A percentile compares a stretch with the other conserved stretches of the same genome.
phyloP scores from a whole-genome alignment of 2,329 filamentous ascomycete genomes.

The Microsporum canis region DNA sequence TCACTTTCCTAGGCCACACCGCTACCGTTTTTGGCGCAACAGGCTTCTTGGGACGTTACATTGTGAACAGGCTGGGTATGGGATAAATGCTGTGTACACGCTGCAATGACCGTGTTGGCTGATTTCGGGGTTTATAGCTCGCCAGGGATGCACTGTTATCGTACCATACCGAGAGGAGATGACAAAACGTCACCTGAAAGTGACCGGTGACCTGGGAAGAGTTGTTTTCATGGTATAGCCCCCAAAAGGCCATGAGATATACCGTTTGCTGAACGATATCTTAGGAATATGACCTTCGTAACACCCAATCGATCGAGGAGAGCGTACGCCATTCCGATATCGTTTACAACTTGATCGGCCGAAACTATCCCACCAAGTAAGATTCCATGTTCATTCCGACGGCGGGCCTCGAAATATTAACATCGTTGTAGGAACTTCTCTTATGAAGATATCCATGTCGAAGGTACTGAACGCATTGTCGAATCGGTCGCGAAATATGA shows the following conservation, averaged over 20 bases:
- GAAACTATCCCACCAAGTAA: slow-evolving; percentile 92
- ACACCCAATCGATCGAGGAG: slow-evolving; percentile 91
- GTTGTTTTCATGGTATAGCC: slow-evolving; percentile 66
- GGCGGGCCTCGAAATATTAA: background rate
- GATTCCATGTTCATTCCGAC: slow-evolving; percentile 18
- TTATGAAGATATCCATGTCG: slow-evolving; percentile 82
- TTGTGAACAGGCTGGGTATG: slow-evolving; percentile 84
- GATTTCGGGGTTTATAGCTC: slow-evolving; percentile 47
- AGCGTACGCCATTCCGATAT: slow-evolving; percentile 94
- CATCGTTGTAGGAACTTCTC: slow-evolving; percentile 64
- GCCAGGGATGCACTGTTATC: slow-evolving; percentile 87
- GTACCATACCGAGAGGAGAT: slow-evolving; percentile 94
- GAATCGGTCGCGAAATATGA: slow-evolving; percentile 97
- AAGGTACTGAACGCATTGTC: slow-evolving; percentile 81
- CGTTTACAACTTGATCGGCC: slow-evolving; percentile 90
- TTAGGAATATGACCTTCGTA: slow-evolving; percentile 87
- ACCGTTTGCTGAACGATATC: background rate
- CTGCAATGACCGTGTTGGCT: slow-evolving; percentile 19
- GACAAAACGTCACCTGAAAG: slow-evolving; percentile 92
- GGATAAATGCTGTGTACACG: background rate
- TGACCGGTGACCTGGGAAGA: slow-evolving; percentile 85
- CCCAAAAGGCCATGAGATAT: background rate
- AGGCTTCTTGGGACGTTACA: slow-evolving; percentile 89
- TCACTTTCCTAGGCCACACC: slow-evolving; percentile 59
- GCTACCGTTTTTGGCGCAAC: slow-evolving; percentile 97